Base-by-base conservation (phyloP, 306 rosid genomes). In the Canavalia ensiformis region DNA sequence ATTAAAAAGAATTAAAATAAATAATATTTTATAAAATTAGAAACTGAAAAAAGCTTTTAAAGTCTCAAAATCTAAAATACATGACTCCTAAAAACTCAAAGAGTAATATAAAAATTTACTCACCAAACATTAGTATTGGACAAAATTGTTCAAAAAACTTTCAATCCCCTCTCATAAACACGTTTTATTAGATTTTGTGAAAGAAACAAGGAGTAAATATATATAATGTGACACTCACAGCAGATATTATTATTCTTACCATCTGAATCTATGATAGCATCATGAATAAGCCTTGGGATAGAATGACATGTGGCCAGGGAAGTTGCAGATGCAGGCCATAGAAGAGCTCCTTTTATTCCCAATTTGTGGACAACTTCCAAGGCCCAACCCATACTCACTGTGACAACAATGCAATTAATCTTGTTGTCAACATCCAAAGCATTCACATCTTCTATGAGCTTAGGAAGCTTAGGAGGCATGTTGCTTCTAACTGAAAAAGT, bases 271-370 rank as follows among this genome's bases (percentile, higher is more conserved):
- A 89, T 68, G 35, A 87, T 39, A 54, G 86, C 89, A 42, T 84
- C 80, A 4, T 87, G 9, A 44, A 92, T 84, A 0, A 92, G 64
- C 59, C 47, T 76, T 25, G 84, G 92, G 31, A 88, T 84, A 11
- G 8, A 84, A 1, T 75, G 1, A 56, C 7, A 6, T 6, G 10
- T 56, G 33, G 72, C 91, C 84, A 90, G 13, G 0, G 67, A 12
- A 41, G 89, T 86, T 8, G 86, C 89, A 7, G 97, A 67, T 4
- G 87, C 86, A 47, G 97, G 62, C 77, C 82, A 87, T 25, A 92
- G 78, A 31, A 85, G 79, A 35, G 76, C 89, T 12, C 82, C 69
- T 30, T 29, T 60, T 25, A 87, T 88, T 8, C 86, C 88, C 85
- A 90, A 51, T 7, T 83, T 87, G 29, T 1, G 35, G 2, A 76